Percentiles rank a stretch among this genome's conserved stretches.
Evolutionary conservation across 768 basidiomycete genomes (phyloP).

Genomic region (Scleroderma bovista): DNA sequence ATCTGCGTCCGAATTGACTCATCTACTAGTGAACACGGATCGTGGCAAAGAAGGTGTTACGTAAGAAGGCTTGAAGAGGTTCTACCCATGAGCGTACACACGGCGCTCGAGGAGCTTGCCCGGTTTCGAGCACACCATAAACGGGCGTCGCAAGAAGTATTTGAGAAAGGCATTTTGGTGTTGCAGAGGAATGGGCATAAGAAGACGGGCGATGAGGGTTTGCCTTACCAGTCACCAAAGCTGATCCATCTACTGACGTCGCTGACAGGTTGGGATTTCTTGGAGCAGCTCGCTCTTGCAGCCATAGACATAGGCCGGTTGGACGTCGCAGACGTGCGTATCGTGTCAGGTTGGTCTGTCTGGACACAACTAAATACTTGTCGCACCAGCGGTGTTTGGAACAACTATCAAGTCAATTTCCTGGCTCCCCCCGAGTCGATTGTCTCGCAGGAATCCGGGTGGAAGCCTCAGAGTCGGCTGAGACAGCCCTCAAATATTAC

Average conservation of each 20-base stretch:
- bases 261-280: conserved; percentile 62
- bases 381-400: conserved; percentile 37
- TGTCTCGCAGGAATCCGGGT: conserved; percentile 73
- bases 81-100: background rate
- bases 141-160: conserved; percentile 52
- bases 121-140: conserved; percentile 46
- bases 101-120: conserved; percentile 48
- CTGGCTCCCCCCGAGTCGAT: conserved; percentile 73
- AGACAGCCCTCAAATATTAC: conserved; percentile 59
- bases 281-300: conserved; percentile 77
- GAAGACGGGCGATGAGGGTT: conserved; percentile 56
- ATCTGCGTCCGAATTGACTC: too few species aligned
- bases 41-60: background rate
- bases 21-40: too few species aligned
- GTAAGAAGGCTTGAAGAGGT: too few species aligned
- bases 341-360: background rate
- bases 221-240: conserved; percentile 1
- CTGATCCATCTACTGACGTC: background rate
- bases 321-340: conserved; percentile 69
- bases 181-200: conserved; percentile 41
- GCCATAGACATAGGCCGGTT: conserved; percentile 69
- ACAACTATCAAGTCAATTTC: conserved; percentile 61
- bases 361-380: conserved; percentile 6
- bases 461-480: conserved; percentile 59
- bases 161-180: conserved; percentile 47